These are phyloP conservation scores for Entomortierella lignicola DNA, from an alignment of 192 early-diverging fungal species.

Conservation along the genomic window DNA sequence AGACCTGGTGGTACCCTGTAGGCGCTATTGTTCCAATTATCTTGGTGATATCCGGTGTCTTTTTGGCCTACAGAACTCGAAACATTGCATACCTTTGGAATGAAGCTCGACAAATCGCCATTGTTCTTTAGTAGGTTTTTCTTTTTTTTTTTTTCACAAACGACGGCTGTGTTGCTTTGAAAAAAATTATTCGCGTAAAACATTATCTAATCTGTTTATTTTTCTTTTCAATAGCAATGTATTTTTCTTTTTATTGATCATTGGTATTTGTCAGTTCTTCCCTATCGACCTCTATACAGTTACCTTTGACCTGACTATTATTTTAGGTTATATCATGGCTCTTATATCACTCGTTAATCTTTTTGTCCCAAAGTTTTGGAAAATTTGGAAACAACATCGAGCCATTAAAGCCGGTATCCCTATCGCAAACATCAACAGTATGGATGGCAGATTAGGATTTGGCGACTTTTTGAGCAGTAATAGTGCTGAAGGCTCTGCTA, in stretches of 20 bases:
- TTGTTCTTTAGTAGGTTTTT: slow-evolving; percentile 42
- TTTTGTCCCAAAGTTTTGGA: slow-evolving; percentile 25
- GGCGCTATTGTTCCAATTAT: slow-evolving; percentile 3
- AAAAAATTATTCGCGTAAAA: not conserved
- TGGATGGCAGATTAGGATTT: no score
- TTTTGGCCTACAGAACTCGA: slow-evolving; percentile 35
- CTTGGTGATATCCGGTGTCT: slow-evolving; percentile 28
- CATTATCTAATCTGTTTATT: not conserved
- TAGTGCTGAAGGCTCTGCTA: no score
- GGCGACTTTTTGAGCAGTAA: no score
- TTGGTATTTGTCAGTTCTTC: slow-evolving; percentile 18
- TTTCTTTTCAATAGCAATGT: slow-evolving; percentile 17
- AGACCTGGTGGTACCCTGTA: slow-evolving; percentile 2
- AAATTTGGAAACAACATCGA: not conserved
- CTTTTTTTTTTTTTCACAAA: no score
- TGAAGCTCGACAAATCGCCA: slow-evolving; percentile 27
- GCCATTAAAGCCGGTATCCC: not conserved
- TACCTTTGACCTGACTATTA: slow-evolving; percentile 22
- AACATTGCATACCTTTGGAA: slow-evolving; percentile 42
- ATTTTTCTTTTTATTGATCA: slow-evolving; percentile 22
- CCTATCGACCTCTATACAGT: slow-evolving; percentile 16
- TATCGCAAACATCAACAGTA: not conserved
- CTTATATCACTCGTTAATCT: slow-evolving; percentile 12
- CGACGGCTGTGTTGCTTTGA: not conserved
- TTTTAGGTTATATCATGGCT: not conserved